A percentile compares a stretch with the other conserved stretches of the same genome.
Evolutionary conservation across 2,329 filamentous ascomycete genomes (phyloP).

Genomic region (Neofusicoccum sp.): DNA sequence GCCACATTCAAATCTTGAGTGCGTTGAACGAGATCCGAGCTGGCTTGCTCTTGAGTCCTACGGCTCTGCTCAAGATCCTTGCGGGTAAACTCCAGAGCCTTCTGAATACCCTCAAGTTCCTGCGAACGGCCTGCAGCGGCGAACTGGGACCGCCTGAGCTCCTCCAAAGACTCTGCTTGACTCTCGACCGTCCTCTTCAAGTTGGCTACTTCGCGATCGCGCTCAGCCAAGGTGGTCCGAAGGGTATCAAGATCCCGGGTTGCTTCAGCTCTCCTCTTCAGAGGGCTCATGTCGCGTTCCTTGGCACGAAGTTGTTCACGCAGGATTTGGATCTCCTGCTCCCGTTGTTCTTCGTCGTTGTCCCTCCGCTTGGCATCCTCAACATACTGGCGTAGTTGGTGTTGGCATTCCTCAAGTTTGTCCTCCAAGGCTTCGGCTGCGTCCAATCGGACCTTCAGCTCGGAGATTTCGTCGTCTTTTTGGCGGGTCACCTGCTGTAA

Average conservation of each 20-base stretch:
- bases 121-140: not conserved
- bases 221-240: conserved; percentile 32
- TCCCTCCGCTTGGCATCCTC: conserved; percentile 37
- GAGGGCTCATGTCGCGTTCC: conserved; percentile 38
- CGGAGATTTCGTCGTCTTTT: conserved; percentile 42
- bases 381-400: conserved; percentile 37
- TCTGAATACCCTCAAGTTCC: conserved; percentile 8
- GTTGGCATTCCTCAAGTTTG: conserved; percentile 40
- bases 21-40: conserved; percentile 30
- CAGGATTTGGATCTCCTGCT: conserved; percentile 17
- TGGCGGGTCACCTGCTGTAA: conserved; percentile 40
- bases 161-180: conserved; percentile 33
- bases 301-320: conserved; percentile 34
- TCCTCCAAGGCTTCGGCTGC: conserved; percentile 38
- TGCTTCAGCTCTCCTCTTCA: conserved; percentile 35
- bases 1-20: conserved; percentile 37
- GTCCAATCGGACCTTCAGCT: conserved; percentile 39
- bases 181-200: conserved; percentile 37
- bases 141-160: conserved; percentile 29
- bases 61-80: conserved; percentile 21
- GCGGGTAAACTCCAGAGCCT: conserved; percentile 6
- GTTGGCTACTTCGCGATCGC: conserved; percentile 34
- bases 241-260: conserved; percentile 34
- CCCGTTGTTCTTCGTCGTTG: conserved; percentile 31
- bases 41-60: not conserved